Base-by-base conservation (phyloP, 768 basidiomycete genomes). In the Suillus hirtellus region DNA sequence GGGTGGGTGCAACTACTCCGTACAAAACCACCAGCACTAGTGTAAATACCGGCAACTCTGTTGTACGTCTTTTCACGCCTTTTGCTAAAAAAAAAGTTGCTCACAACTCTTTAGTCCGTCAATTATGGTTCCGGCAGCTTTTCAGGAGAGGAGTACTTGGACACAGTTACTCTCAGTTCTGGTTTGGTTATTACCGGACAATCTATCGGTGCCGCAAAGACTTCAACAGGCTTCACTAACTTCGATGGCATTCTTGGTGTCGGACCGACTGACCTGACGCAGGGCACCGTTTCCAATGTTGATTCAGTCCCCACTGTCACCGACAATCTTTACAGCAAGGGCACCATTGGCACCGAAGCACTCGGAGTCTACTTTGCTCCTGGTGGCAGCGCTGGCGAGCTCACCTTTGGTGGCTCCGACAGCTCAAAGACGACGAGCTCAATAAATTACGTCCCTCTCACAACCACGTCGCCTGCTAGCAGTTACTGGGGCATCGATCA, bases 201-300 rank as follows among this genome's bases (percentile, higher is more conserved):
- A 68, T 72, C 72, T 21, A 76, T 81, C 37, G 79, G 80, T 5
- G 75, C 74, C 50, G 79, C 81, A 1, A 11, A 2, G 77, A 75
- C 11, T 72, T 77, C 54, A 44, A 55, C 6, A 2, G 77, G 76
- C 11, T 72, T 77, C 54, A 44, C 53, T 6, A 72, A 69, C 8
- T 65, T 78, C 9, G 79, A 81, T 60, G 81, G 81, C 15, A 71
- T 81, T 59, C 72, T 82, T 15, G 67, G 78, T 71, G 54, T 60
- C 56, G 69, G 77, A 12, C 78, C 78, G 12, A 61, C 60, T 3
- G 72, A 69, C 53, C 65, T 79, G n/a, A 77, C 77, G 5, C 43
- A 64, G 11, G 75, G 72, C 62, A 68, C 64, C 35, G 46, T 72
- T 10, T 38, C 21, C 12, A 40, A 49, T 24, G 34, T 31, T 19